These are phyloP conservation scores for Rhodotorula sp. DNA, from an alignment of 1,284 basidiomycete genomes.

Conservation along the genomic window DNA sequence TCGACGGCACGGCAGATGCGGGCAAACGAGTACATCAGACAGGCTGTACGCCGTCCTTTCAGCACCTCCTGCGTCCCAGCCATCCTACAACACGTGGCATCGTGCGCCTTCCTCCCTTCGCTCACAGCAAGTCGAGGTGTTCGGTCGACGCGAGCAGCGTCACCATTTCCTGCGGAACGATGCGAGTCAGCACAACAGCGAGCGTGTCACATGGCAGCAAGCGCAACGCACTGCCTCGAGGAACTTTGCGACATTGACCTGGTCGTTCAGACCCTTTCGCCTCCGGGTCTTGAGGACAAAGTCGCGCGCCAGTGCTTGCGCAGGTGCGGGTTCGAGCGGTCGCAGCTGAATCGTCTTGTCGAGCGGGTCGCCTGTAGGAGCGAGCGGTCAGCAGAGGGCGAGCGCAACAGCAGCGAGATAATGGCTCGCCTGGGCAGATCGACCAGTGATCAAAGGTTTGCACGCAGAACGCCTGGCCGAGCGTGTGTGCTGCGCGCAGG, in stretches of 20 bases:
- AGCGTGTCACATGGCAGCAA: too few relatives aligned
- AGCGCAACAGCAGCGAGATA: constrained; percentile 38
- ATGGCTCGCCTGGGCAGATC: constrained; percentile 77
- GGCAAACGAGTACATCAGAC: too few relatives aligned
- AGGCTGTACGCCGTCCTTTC: too few relatives aligned
- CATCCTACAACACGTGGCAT: too few relatives aligned
- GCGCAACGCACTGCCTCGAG: too few relatives aligned
- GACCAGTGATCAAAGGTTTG: constrained; percentile 98
- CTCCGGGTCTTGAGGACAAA: constrained; percentile 93
- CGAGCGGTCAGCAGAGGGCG: background rate
- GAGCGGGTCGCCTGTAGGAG: constrained; percentile 77
- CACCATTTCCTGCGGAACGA: too few relatives aligned
- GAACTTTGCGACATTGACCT: constrained; percentile 6
- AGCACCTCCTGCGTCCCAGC: too few relatives aligned
- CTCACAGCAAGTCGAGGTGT: too few relatives aligned
- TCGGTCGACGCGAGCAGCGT: too few relatives aligned
- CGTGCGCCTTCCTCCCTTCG: too few relatives aligned
- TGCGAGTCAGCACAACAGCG: too few relatives aligned
- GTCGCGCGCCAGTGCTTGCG: constrained; percentile 70
- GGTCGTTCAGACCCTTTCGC: constrained; percentile 67
- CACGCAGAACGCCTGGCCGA: constrained; percentile 94
- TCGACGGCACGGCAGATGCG: too few relatives aligned
- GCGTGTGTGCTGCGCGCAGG: constrained; percentile 65
- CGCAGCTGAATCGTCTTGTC: constrained; percentile 92
- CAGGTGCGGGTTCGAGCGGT: constrained; percentile 93